A percentile compares a stretch with the other conserved stretches of the same genome.
These are phyloP conservation scores for Colletotrichum sp. DNA, from an alignment of 2,329 filamentous ascomycete species.

Conservation along the genomic window DNA sequence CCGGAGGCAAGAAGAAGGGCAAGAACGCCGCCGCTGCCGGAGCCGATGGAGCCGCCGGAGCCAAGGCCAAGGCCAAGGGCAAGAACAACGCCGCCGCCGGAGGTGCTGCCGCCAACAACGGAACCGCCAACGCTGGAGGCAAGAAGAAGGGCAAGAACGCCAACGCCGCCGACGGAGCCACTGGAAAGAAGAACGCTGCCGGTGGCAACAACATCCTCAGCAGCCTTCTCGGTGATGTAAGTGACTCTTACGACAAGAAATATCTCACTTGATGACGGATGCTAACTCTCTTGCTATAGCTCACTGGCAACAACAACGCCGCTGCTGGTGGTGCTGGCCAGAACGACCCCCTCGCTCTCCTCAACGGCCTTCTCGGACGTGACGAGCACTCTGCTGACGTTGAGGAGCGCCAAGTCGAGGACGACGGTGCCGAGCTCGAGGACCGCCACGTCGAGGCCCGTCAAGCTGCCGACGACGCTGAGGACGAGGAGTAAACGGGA, in stretches of 20 bases:
- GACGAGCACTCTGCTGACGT: slow-evolving; percentile 1
- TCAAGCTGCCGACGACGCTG: background rate
- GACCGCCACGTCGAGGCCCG: background rate
- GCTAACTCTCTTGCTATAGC: background rate
- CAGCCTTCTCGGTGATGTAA: background rate
- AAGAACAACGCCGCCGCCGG: background rate
- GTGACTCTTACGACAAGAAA: background rate
- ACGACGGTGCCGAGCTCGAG: background rate
- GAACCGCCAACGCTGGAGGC: background rate
- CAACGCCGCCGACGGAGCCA: background rate
- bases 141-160: background rate
- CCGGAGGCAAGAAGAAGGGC: background rate
- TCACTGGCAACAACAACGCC: background rate
- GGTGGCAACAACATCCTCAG: background rate
- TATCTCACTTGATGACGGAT: background rate
- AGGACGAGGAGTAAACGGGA: background rate
- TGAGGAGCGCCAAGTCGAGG: background rate
- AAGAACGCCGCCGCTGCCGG: background rate
- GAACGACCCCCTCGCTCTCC: background rate
- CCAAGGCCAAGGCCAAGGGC: background rate
- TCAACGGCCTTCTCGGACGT: background rate
- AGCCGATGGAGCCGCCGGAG: background rate
- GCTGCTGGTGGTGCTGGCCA: background rate
- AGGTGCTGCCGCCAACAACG: background rate
- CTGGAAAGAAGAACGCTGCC: background rate